Base-by-base conservation (phyloP, 2,329 filamentous ascomycete species). In the Aspergillus fumigatiaffinis region DNA sequence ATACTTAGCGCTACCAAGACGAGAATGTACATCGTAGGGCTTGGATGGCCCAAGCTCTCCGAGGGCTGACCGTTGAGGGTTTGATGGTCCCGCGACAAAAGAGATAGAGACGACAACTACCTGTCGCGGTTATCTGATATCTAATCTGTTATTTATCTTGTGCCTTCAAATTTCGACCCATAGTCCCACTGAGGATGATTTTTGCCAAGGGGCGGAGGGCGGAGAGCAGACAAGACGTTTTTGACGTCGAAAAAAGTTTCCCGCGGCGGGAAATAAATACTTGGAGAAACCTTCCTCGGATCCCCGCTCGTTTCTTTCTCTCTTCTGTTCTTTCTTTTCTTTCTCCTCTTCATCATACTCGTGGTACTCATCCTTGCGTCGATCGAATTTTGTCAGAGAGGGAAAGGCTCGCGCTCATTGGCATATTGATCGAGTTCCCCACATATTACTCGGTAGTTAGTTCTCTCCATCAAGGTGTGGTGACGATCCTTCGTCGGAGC, bases 221-320 rank as follows among this genome's bases (percentile, higher is more conserved):
- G 32, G 32, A 38, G 32, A 17, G 14, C 32, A 35, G 32, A 2
- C 14, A 35, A 35, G 32, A 38, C 32, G 32, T 17, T 38, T 14
- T 38, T 3, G 32, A 38, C 4, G 5, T 17, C 7, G 32, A 38
- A 38, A 35, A 38, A 38, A 38, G 32, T 38, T 28, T 53, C 26
- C 42, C 42, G n/a, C 52, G 41, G 35, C 23, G 28, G 29, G 41
- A 46, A 47, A 28, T 17, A 38, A 38, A 8, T 38, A 5, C 5
- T 17, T 38, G 32, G 4, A 17, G 32, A 17, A 35, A 3, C 32
- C 28, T 48, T 12, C 17, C 14, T 29, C 1, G 29, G 21, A 23
- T 47, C 14, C 14, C 14, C 52, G 42, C 57, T 58, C 57, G 55
- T 62, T 52, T 49, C 35, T 51, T 44, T 25, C 29, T 35, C 12